Evolutionary conservation across 306 rosid genomes (phyloP).

Genomic region (Rosa persica): DNA sequence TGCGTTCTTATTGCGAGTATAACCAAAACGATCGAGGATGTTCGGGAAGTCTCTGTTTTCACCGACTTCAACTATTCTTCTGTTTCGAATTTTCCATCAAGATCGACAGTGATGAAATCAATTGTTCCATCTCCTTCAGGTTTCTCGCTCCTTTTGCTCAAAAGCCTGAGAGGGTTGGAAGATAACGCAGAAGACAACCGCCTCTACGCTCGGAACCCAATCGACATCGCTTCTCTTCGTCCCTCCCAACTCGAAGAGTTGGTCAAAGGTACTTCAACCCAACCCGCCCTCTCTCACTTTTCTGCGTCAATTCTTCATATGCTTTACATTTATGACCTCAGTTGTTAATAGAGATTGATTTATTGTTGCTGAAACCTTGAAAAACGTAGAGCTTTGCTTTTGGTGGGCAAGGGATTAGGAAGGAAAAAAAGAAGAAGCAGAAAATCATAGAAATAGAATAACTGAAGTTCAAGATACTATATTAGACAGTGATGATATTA

Average conservation of each 20-base stretch:
- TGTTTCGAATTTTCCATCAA: too few relatives aligned
- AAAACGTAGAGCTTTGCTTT: neutral
- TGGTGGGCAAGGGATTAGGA: neutral
- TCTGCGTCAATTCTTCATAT: neutral
- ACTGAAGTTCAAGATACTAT: too few relatives aligned
- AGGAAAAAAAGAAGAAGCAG: neutral
- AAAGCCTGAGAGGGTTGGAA: constrained; percentile 57
- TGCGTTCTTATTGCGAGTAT: too few relatives aligned
- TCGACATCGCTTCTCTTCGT: constrained; percentile 47
- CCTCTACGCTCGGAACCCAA: constrained; percentile 50
- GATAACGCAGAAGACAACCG: constrained; percentile 54
- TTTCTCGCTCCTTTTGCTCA: too few relatives aligned
- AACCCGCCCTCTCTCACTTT: neutral
- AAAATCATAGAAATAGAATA: neutral
- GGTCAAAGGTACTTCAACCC: constrained; percentile 66
- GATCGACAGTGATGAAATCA: too few relatives aligned
- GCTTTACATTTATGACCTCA: neutral
- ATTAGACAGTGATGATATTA: neutral
- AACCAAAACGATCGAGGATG: too few relatives aligned
- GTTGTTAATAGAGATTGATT: neutral
- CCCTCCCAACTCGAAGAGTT: constrained; percentile 79
- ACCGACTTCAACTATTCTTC: too few relatives aligned
- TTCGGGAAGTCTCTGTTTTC: too few relatives aligned
- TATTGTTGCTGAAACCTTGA: neutral
- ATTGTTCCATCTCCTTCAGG: too few relatives aligned